Conservation (phyloP, 2,329 filamentous ascomycete species). For the Akanthomyces dipterigenus region DNA sequence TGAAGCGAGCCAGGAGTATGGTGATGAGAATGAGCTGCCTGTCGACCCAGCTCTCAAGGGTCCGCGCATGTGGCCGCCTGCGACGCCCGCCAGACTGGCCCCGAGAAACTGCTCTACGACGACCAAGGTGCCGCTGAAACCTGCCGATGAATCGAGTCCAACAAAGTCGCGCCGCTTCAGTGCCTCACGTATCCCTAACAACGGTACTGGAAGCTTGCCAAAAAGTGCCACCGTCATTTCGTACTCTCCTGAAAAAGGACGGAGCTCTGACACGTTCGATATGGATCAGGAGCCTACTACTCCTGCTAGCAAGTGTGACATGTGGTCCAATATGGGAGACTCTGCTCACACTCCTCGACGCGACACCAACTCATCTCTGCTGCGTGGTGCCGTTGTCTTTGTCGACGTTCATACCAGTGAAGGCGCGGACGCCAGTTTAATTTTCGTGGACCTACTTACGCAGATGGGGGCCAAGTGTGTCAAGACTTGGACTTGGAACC, state of each 20-base stretch:
- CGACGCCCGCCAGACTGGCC: conserved; percentile 50
- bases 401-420: conserved; percentile 81
- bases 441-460: conserved; percentile 71
- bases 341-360: conserved; percentile 50
- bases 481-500: conserved; percentile 70
- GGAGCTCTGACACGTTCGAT: conserved; percentile 14
- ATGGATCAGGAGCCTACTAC: conserved; percentile 19
- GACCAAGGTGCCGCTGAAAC: conserved; percentile 69
- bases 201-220: conserved; percentile 32
- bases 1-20: conserved; percentile 59
- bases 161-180: conserved; percentile 45
- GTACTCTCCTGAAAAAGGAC: conserved; percentile 40
- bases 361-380: conserved; percentile 45
- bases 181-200: conserved; percentile 39
- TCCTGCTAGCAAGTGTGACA: conserved; percentile 36
- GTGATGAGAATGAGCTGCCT: conserved; percentile 57
- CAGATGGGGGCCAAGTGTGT: conserved; percentile 79
- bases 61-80: conserved; percentile 27
- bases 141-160: conserved; percentile 51
- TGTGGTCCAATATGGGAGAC: conserved; percentile 49
- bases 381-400: conserved; percentile 69
- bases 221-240: conserved; percentile 48
- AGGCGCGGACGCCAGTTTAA: conserved; percentile 70
- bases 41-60: conserved; percentile 41
- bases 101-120: conserved; percentile 51